A percentile compares a stretch with the other conserved stretches of the same genome.
These are phyloP conservation scores for Podila verticillata DNA, from an alignment of 192 early-diverging fungal genomes.

Conservation along the genomic window DNA sequence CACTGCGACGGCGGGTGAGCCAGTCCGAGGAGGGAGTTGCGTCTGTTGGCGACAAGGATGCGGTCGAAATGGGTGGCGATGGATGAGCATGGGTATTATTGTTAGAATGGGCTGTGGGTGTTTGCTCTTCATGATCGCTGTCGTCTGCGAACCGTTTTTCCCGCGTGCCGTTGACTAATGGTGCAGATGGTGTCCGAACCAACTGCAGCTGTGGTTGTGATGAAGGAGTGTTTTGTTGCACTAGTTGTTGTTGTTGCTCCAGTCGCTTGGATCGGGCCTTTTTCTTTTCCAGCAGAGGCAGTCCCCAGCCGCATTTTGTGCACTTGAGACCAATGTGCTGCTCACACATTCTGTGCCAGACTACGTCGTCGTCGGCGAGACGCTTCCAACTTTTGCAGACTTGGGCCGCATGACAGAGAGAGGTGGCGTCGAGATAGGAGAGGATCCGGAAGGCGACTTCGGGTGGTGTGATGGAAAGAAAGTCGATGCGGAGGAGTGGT, in stretches of 20 bases:
- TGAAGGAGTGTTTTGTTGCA: not conserved
- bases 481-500: conserved; percentile 84
- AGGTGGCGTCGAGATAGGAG: conserved; percentile 90
- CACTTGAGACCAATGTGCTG: conserved; percentile 98
- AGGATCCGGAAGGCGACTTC: conserved; percentile 89
- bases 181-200: no score
- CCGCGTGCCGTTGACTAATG: conserved; percentile 7
- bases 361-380: conserved; percentile 89
- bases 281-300: conserved; percentile 84
- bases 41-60: conserved; percentile 43
- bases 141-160: not conserved
- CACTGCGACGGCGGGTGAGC: conserved; percentile 28
- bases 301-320: conserved; percentile 95
- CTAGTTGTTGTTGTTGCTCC: not conserved
- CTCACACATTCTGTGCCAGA: conserved; percentile 98
- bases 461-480: conserved; percentile 75
- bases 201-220: not conserved
- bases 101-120: not conserved
- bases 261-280: conserved; percentile 53
- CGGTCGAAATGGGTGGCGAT: conserved; percentile 34
- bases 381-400: conserved; percentile 84
- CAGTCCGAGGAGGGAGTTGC: conserved; percentile 14
- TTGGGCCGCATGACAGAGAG: conserved; percentile 92
- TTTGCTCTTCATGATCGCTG: conserved; percentile 18
- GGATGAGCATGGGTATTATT: conserved; percentile 4